phyloP scores from a whole-genome alignment of 805 yeast species.

The Priceomyces haplophilus region DNA sequence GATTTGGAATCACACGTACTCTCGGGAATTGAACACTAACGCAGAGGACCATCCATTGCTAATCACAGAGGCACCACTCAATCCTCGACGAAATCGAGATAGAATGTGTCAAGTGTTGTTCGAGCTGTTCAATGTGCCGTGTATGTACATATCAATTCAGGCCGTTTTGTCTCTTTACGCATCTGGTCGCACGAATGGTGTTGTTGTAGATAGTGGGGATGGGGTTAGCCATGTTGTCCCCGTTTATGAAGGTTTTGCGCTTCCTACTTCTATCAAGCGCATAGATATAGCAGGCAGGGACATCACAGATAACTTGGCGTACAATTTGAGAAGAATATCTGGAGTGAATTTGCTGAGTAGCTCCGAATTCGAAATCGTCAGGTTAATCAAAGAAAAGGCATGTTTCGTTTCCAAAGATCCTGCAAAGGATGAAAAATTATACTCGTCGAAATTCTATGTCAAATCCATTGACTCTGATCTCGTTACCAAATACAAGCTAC shows the following conservation, averaged over 20 bases:
- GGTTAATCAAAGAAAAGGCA: slow-evolving; percentile 71
- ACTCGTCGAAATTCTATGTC: slow-evolving; percentile 18
- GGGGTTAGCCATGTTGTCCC: slow-evolving; percentile 89
- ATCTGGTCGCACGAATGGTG: slow-evolving; percentile 86
- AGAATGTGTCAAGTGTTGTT: slow-evolving; percentile 61
- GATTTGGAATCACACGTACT: slow-evolving; percentile 70
- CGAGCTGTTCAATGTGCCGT: slow-evolving; percentile 72
- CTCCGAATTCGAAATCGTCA: slow-evolving; percentile 78
- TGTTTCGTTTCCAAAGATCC: slow-evolving; percentile 66
- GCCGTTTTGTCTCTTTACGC: slow-evolving; percentile 85
- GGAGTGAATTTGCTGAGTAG: slow-evolving; percentile 68
- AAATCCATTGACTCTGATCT: slow-evolving; percentile 22
- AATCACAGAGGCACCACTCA: slow-evolving; percentile 85
- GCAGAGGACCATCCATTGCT: slow-evolving; percentile 84
- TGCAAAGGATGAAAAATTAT: slow-evolving; percentile 51
- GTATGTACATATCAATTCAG: slow-evolving; percentile 68
- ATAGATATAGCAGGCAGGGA: slow-evolving; percentile 86
- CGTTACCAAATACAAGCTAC: slow-evolving; percentile 54
- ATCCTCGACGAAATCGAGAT: slow-evolving; percentile 62
- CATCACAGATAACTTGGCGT: slow-evolving; percentile 70
- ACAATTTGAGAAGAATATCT: slow-evolving; percentile 57
- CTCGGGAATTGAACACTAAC: slow-evolving; percentile 52
- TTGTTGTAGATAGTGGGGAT: slow-evolving; percentile 88
- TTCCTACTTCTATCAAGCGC: slow-evolving; percentile 69
- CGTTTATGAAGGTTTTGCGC: slow-evolving; percentile 81